Evolutionary conservation across 345 rosid genomes (phyloP), one percentile per base, ranked within the genome.

Genomic region (Bruguiera parviflora): DNA sequence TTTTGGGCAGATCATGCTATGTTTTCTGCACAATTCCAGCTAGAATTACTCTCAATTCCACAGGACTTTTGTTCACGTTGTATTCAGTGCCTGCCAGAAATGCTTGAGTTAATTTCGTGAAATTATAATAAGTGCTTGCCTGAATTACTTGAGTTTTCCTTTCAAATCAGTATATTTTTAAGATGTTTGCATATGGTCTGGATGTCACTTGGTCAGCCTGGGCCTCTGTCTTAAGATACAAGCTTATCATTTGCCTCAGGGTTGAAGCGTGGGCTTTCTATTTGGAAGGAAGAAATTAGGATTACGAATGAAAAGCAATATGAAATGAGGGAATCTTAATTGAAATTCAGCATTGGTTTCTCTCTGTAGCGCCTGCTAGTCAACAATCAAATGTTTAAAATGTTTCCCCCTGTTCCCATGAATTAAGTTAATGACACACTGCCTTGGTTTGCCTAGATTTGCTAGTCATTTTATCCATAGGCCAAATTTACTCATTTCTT

Each of bases 1-100:
- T 58, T 75, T 77, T 61, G 74, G 77, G 58, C 31, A 55, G 66
- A 77, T 70, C 33, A 73, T 29, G 32, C 37, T 29, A 27, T 61
- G 31, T 22, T 24, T 2, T 21, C 28, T 60, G 20, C 25, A 61
- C 49, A 68, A 66, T 58, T 46, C 20, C 25, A 16, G 53, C 46
- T 64, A 2, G 20, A 35, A 43, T 43, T 43, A 43, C 18, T 43
- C 49, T 43, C 49, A 43, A 43, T 43, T 43, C 58, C 7, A 33
- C 68, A 53, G 58, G 60, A 8, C 49, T 43, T 13, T 43, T 43
- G 18, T 43, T 3, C 49, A 4, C 49, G 13, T 13, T 43, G 49
- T 43, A 43, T 43, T 13, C 19, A 13, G 49, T 43, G 18, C 49
- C 49, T 43, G 49, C 49, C 49, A 43, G 19, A 13, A 43, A 43